phyloP scores from a whole-genome alignment of 352 stramenopile genomes.

The Phytophthora vignae region DNA sequence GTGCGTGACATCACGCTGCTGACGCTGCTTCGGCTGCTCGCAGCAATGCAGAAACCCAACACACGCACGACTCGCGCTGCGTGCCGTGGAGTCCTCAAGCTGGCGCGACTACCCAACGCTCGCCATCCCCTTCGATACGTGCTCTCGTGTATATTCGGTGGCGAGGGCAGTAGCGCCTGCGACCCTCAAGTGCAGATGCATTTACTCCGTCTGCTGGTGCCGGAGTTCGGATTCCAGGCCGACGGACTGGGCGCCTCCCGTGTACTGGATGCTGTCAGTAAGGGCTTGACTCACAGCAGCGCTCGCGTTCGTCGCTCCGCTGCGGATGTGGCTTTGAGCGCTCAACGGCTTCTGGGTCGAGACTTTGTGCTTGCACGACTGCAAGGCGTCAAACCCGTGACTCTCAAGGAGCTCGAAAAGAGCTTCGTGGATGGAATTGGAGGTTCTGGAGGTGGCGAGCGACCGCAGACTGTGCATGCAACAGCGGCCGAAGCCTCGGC shows the following conservation, averaged over 20 bases:
- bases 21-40: slow-evolving; percentile 66
- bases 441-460: slow-evolving; percentile 34
- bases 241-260: slow-evolving; percentile 68
- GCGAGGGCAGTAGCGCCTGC: slow-evolving; percentile 50
- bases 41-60: slow-evolving; percentile 83
- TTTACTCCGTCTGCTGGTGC: slow-evolving; percentile 74
- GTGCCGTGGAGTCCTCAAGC: slow-evolving; percentile 80
- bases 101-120: slow-evolving; percentile 68
- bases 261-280: slow-evolving; percentile 58
- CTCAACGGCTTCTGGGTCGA: slow-evolving; percentile 78
- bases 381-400: slow-evolving; percentile 77
- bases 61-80: slow-evolving; percentile 76
- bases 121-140: slow-evolving; percentile 74
- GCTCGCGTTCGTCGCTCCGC: slow-evolving; percentile 79
- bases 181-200: slow-evolving; percentile 86
- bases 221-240: slow-evolving; percentile 80
- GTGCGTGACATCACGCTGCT: slow-evolving; percentile 74
- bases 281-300: slow-evolving; percentile 63
- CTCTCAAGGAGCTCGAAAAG: slow-evolving; percentile 87
- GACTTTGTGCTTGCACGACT: slow-evolving; percentile 73
- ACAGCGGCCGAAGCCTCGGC: slow-evolving; percentile 28
- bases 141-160: slow-evolving; percentile 76
- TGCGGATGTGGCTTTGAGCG: slow-evolving; percentile 81
- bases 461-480: slow-evolving; percentile 72
- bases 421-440: slow-evolving; percentile 68